Conservation (phyloP, 768 basidiomycete genomes). For the Tylopilus plumbeoviolaceoides region DNA sequence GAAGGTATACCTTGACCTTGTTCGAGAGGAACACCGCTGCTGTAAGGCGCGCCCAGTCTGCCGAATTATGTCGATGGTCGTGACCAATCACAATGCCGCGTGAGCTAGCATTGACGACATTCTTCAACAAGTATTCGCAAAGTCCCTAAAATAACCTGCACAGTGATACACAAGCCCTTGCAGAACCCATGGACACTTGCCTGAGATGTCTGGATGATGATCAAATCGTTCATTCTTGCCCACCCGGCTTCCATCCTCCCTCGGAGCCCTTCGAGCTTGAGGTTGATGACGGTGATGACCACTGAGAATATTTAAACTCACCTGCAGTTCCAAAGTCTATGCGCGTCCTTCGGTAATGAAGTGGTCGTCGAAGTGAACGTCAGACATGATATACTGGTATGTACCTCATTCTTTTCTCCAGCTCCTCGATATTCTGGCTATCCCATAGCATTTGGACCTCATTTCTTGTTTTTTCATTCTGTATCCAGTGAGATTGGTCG, state of each 20-base stretch:
- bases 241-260: conserved; percentile 87
- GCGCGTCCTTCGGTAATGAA: conserved; percentile 42
- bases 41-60: conserved; percentile 71
- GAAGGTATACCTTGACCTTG: conserved; percentile 66
- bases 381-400: neutral
- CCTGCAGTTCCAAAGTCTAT: conserved; percentile 91
- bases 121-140: conserved; percentile 60
- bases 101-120: conserved; percentile 46
- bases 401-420: conserved; percentile 43
- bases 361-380: neutral
- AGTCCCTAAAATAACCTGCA: conserved; percentile 51
- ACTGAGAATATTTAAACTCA: conserved; percentile 22
- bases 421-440: conserved; percentile 27
- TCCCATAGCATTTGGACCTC: conserved; percentile 36
- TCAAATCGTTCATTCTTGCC: conserved; percentile 89
- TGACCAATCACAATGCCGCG: conserved; percentile 81
- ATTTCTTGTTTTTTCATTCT: conserved; percentile 38
- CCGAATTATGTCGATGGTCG: conserved; percentile 81
- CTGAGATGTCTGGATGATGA: conserved; percentile 78
- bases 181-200: conserved; percentile 30
- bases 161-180: neutral
- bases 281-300: neutral
- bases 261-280: conserved; percentile 51
- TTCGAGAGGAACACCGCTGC: conserved; percentile 64
- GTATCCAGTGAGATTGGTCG: neutral